Base-by-base conservation (phyloP, 164 flowering plant genomes). In the Annona squamosa region DNA sequence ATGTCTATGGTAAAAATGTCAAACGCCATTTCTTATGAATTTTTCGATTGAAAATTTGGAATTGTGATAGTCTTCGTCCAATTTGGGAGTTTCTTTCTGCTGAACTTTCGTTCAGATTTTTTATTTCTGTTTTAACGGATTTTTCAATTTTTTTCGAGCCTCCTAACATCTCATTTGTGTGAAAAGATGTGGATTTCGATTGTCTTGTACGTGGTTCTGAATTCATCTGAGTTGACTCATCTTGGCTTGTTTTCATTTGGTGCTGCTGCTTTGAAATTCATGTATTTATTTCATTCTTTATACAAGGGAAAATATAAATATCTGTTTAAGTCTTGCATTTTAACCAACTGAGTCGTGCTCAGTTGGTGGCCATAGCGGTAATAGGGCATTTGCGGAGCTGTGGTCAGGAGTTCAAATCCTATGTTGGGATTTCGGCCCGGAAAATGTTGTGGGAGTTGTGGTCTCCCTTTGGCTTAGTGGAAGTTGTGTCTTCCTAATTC, bases 1-100 rank as follows among this genome's bases (percentile, higher is more conserved):
- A 95, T 79, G 90, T 95, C 47, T 95, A 63, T 68, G 99, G 97
- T 90, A 26, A 26, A 26, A 81, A 75, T 18, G 2, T 65, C 42
- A 61, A 41, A 63, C 66, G 26, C 6, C 66, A 4, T 63, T 63
- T 63, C 66, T 7, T 5, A 10, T 52, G 13, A 5, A 52, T 6
- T 52, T 52, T 52, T 63, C 41, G 66, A 37, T 52, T 63, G 66
- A 18, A 37, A 18, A 26, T 26, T 26, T 26, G 37, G 1, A 26
- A 26, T 4, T 57, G 12, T 9, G 62, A 57, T 57, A 10, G 17
- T 57, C 16, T 17, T 57, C 17, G 16, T 12, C 17, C 62, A 57
- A 57, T 57, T 57, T 12, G 3, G 10, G 62, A 57, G 17, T 57
- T 57, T 57, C 3, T 12, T 17, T 57, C 16, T 57, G 62, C 17